These are phyloP conservation scores for Penicillium sp. DNA, from an alignment of 2,329 filamentous ascomycete genomes.

Conservation along the genomic window DNA sequence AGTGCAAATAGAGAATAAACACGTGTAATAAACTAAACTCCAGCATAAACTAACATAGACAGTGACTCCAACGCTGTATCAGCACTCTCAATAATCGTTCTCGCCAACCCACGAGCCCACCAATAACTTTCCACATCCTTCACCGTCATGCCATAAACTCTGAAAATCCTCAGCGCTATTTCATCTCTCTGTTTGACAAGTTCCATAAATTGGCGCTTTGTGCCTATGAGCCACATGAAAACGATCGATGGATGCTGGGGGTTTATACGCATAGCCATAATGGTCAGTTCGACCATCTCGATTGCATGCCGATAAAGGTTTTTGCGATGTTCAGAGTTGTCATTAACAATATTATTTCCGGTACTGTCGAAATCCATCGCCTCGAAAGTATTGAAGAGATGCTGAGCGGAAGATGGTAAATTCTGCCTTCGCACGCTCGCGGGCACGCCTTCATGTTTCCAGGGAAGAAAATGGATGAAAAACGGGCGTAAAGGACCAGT, in stretches of 20 bases:
- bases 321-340: background rate
- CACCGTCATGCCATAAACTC: constrained; percentile 3
- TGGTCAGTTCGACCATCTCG: background rate
- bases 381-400: background rate
- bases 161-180: background rate
- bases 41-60: background rate
- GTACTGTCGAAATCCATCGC: background rate
- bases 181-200: background rate
- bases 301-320: background rate
- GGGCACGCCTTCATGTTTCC: constrained; percentile 4
- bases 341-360: background rate
- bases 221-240: constrained; percentile 11
- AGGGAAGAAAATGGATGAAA: constrained; percentile 5
- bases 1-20: no score
- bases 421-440: background rate
- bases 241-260: constrained; percentile 1
- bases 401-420: background rate
- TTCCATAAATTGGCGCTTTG: constrained; percentile 4
- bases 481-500: constrained; percentile 2
- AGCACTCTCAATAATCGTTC: background rate
- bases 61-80: background rate
- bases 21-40: background rate
- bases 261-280: background rate
- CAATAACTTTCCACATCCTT: background rate
- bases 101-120: constrained; percentile 1